A percentile compares a stretch with the other conserved stretches of the same genome.
Evolutionary conservation across 75 land plant species (phyloP).

Genomic region (Sequoia sempervirens): DNA sequence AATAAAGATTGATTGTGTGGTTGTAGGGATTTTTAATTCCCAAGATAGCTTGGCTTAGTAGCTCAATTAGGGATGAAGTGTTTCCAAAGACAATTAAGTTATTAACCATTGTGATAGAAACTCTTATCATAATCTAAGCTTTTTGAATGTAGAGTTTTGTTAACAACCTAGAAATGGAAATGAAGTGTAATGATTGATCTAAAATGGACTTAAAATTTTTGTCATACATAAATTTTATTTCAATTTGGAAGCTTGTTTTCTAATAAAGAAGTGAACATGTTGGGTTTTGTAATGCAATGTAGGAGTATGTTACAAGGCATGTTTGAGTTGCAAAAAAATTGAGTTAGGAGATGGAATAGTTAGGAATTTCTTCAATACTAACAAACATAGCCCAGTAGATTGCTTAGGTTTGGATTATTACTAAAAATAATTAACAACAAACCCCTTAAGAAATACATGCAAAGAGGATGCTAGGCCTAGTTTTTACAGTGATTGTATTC

Average conservation of each 20-base stretch:
- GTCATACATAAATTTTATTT: neutral
- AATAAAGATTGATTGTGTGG: no score
- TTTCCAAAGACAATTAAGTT: no score
- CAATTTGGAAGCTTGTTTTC: neutral
- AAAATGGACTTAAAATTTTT: neutral
- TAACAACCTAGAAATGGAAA: no score
- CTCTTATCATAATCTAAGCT: no score
- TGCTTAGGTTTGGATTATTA: neutral
- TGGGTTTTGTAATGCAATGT: conserved; percentile 9
- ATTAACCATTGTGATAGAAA: no score
- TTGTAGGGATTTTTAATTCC: no score
- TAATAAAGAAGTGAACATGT: neutral
- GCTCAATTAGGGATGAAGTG: no score
- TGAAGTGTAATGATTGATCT: no score
- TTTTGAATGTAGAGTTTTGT: no score
- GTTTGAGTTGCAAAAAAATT: conserved; percentile 35
- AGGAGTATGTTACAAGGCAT: conserved; percentile 56
- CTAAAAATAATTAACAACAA: neutral
- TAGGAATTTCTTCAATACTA: conserved; percentile 23
- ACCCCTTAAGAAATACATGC: neutral
- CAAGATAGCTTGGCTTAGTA: no score
- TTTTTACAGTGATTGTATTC: neutral
- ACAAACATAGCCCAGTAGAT: conserved; percentile 26
- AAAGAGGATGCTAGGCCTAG: neutral
- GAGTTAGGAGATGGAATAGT: conserved; percentile 61